These are phyloP conservation scores for Trifolium pratense DNA, from an alignment of 306 rosid species.

Conservation along the genomic window DNA sequence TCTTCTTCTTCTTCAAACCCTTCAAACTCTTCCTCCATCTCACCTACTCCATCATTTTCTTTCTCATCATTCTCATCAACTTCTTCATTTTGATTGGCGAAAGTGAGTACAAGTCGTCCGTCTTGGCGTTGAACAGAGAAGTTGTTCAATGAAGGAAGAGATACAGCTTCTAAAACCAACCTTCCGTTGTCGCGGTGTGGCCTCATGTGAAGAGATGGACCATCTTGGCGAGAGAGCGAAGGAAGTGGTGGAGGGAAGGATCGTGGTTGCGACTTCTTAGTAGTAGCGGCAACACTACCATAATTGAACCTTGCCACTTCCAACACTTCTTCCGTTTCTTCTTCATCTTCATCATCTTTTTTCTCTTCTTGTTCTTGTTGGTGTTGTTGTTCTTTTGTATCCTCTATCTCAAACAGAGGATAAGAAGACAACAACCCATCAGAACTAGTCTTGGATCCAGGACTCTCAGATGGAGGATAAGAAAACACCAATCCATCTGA, in stretches of 20 bases:
- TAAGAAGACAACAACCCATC: slow-evolving; percentile 65
- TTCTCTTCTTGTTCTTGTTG: neutral
- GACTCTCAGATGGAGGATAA: slow-evolving; percentile 58
- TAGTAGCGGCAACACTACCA: slow-evolving; percentile 19
- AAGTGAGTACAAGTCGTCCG: slow-evolving; percentile 81
- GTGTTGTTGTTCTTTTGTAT: slow-evolving; percentile 29
- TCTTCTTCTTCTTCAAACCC: slow-evolving; percentile 38
- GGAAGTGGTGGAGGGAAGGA: slow-evolving; percentile 79
- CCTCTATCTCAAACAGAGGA: slow-evolving; percentile 52
- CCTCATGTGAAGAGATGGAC: slow-evolving; percentile 62
- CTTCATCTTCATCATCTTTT: slow-evolving; percentile 12
- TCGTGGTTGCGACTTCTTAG: slow-evolving; percentile 45
- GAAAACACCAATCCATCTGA: slow-evolving; percentile 72
- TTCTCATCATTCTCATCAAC: slow-evolving; percentile 20
- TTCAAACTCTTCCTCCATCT: slow-evolving; percentile 42
- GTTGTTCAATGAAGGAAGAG: slow-evolving; percentile 59
- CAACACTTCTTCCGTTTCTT: slow-evolving; percentile 34
- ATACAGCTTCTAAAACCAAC: slow-evolving; percentile 76
- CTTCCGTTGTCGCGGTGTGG: slow-evolving; percentile 78
- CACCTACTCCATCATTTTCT: neutral
- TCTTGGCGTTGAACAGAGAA: slow-evolving; percentile 68
- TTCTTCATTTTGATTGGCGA: slow-evolving; percentile 39
- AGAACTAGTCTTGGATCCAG: slow-evolving; percentile 90
- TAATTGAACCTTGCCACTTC: slow-evolving; percentile 44
- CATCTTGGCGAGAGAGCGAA: slow-evolving; percentile 53